Conservation (phyloP, 352 stramenopile species). For the Pythium monospermum region DNA sequence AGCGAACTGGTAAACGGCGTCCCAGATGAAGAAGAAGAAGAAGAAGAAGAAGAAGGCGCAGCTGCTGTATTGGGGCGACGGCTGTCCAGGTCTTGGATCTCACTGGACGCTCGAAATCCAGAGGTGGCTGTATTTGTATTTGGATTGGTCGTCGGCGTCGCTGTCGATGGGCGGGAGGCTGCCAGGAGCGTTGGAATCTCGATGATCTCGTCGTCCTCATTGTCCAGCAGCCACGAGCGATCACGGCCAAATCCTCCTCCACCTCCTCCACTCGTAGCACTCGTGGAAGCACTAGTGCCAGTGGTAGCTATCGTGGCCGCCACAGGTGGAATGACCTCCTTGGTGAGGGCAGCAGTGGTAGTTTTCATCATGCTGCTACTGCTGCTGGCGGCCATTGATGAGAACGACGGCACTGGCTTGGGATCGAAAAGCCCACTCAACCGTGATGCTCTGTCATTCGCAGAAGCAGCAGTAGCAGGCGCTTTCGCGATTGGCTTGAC, state of each 20-base stretch:
- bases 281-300: background rate
- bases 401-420: slow-evolving; percentile 5
- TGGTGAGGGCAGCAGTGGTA: background rate
- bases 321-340: no score
- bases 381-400: slow-evolving; percentile 1
- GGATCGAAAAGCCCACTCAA: slow-evolving; percentile 8
- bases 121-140: no score
- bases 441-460: slow-evolving; percentile 1
- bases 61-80: background rate
- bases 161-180: background rate
- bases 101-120: background rate
- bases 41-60: no score
- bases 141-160: no score
- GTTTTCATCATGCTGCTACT: background rate
- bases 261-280: background rate
- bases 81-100: background rate
- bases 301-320: no score
- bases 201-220: slow-evolving; percentile 27
- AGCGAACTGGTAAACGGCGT: background rate
- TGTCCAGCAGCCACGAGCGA: slow-evolving; percentile 50
- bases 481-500: background rate
- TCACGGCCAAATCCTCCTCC: slow-evolving; percentile 39
- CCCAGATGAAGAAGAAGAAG: no score
- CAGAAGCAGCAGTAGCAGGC: background rate
- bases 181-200: background rate